These are phyloP conservation scores for Amyloporia xantha DNA, from an alignment of 768 basidiomycete genomes.

Conservation along the genomic window DNA sequence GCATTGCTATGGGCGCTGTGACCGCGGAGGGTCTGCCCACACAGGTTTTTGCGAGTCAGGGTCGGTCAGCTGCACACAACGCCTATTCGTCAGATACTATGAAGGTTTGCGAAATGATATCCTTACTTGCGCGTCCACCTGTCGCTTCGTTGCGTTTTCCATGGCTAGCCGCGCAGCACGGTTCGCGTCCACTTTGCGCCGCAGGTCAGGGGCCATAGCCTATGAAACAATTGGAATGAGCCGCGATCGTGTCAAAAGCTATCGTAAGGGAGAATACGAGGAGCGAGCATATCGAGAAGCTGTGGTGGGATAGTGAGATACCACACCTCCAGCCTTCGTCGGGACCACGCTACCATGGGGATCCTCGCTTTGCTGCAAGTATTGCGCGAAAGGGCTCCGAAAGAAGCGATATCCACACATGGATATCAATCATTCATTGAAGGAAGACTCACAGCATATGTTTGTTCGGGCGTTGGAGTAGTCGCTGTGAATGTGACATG, in stretches of 20 bases:
- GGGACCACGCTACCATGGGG: no score
- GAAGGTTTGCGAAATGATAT: background rate
- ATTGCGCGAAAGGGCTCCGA: no score
- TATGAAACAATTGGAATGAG: constrained; percentile 3
- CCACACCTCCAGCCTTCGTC: no score
- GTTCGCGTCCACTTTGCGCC: constrained; percentile 29
- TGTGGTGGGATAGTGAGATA: background rate
- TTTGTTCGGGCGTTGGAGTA: constrained; percentile 28
- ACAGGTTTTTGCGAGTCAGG: constrained; percentile 31
- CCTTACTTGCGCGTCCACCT: constrained; percentile 24
- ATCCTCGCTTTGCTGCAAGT: no score
- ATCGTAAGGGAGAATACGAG: no score
- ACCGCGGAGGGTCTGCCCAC: constrained; percentile 25
- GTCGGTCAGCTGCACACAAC: constrained; percentile 21
- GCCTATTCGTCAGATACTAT: constrained; percentile 1
- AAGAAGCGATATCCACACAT: no score
- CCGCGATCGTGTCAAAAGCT: background rate
- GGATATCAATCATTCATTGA: no score
- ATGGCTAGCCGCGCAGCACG: constrained; percentile 28
- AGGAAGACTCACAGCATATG: constrained; percentile 26
- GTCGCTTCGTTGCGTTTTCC: constrained; percentile 25
- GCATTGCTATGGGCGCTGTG: no score
- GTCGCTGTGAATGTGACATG: constrained; percentile 18
- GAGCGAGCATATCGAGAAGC: no score
- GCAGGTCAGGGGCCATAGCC: constrained; percentile 32